Conservation (phyloP, 345 rosid species). For the Toxicodendron radicans region DNA sequence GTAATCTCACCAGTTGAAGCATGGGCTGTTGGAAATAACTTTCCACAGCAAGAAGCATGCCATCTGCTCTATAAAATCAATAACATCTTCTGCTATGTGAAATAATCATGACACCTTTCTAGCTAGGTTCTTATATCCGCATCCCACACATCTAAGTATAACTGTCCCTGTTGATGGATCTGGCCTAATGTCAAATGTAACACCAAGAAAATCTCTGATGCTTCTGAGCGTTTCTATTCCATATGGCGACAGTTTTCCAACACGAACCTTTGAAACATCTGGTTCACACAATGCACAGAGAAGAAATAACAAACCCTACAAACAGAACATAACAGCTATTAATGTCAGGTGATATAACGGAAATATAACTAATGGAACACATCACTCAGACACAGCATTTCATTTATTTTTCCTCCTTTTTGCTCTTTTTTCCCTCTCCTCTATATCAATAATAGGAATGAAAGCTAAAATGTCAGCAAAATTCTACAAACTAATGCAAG, state of each 20-base stretch:
- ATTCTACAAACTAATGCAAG: neutral
- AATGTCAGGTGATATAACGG: neutral
- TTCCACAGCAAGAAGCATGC: neutral
- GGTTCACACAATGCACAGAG: slow-evolving; percentile 73
- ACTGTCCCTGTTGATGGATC: slow-evolving; percentile 77
- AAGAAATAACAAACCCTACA: slow-evolving; percentile 73
- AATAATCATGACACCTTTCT: slow-evolving; percentile 60
- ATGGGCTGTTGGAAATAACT: neutral
- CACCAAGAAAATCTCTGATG: slow-evolving; percentile 72
- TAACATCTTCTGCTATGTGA: neutral
- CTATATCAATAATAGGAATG: neutral
- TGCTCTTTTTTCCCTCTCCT: no score
- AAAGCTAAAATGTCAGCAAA: neutral
- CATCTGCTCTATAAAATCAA: slow-evolving; percentile 10
- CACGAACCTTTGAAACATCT: slow-evolving; percentile 84
- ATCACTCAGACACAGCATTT: neutral
- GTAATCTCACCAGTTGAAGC: neutral
- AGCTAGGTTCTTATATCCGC: slow-evolving; percentile 76
- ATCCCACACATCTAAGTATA: slow-evolving; percentile 68
- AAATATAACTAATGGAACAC: neutral
- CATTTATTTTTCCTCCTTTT: neutral
- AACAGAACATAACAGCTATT: slow-evolving; percentile 8
- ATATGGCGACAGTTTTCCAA: slow-evolving; percentile 73
- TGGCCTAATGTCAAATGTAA: slow-evolving; percentile 58
- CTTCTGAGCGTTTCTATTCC: slow-evolving; percentile 80